Evolutionary conservation across 305 asterid species (phyloP).

Genomic region (Andrographis paniculata): DNA sequence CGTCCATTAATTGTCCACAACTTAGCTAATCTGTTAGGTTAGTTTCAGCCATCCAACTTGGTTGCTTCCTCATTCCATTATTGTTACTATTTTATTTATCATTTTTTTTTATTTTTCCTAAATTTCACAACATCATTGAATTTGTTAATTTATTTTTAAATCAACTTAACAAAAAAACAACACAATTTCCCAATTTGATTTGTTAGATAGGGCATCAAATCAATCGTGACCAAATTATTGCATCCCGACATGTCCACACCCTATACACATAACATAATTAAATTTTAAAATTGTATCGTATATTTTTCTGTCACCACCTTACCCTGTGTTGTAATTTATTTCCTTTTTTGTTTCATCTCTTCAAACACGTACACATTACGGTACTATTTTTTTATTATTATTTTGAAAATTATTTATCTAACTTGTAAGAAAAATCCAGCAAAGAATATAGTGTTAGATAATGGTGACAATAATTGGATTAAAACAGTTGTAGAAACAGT

Average conservation of each 20-base stretch:
- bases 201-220: conserved; percentile 25
- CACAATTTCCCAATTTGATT: conserved; percentile 5
- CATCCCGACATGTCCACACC: conserved; percentile 21
- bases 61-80: conserved; percentile 15
- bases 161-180: not conserved
- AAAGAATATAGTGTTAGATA: too few species aligned
- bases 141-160: too few species aligned
- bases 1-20: too few species aligned
- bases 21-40: conserved; percentile 29
- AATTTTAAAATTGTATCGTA: conserved; percentile 5
- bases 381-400: conserved; percentile 7
- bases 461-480: not conserved
- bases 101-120: not conserved
- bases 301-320: conserved; percentile 13
- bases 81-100: not conserved
- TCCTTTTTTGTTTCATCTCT: conserved; percentile 19
- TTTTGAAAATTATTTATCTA: too few species aligned
- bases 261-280: too few species aligned
- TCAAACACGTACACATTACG: conserved; percentile 2
- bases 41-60: conserved; percentile 28
- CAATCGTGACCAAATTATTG: conserved; percentile 25
- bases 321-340: too few species aligned
- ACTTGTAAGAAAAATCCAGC: too few species aligned
- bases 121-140: too few species aligned
- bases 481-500: not conserved